phyloP scores from a whole-genome alignment of 169 alveolate genomes.

The Plasmodium inui region DNA sequence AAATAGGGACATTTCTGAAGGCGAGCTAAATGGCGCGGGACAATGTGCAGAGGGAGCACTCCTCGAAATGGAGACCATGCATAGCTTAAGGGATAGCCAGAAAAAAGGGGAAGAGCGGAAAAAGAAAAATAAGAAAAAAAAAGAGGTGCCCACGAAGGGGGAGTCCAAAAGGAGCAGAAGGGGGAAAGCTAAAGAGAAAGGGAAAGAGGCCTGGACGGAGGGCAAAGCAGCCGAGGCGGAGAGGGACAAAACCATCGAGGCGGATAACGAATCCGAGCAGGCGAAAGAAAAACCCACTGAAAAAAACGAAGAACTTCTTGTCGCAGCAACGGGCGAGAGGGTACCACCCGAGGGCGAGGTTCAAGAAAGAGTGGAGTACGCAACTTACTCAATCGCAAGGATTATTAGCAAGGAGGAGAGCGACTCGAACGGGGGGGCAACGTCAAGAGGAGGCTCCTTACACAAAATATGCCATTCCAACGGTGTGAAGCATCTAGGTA shows the following conservation, averaged over 20 bases:
- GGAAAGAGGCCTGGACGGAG: neutral
- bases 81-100: slow-evolving; percentile 1
- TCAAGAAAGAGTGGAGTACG: neutral
- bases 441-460: neutral
- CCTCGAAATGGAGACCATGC: neutral
- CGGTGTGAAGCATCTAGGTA: slow-evolving; percentile 25
- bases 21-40: neutral
- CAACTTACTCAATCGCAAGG: neutral
- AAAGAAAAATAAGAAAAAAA: neutral
- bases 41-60: neutral
- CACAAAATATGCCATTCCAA: neutral
- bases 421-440: neutral
- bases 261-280: neutral
- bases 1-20: neutral
- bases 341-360: neutral
- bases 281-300: neutral
- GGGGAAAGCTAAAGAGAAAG: neutral
- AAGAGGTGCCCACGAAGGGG: neutral
- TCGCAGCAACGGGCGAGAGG: neutral
- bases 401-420: slow-evolving; percentile 10
- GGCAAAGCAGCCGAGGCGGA: neutral
- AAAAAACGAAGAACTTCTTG: neutral
- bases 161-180: neutral
- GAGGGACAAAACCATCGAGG: neutral
- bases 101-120: neutral